Evolutionary conservation across 2,329 filamentous ascomycete species (phyloP), one percentile per base, ranked within the genome.

Genomic region (Ophiostoma populinum): DNA sequence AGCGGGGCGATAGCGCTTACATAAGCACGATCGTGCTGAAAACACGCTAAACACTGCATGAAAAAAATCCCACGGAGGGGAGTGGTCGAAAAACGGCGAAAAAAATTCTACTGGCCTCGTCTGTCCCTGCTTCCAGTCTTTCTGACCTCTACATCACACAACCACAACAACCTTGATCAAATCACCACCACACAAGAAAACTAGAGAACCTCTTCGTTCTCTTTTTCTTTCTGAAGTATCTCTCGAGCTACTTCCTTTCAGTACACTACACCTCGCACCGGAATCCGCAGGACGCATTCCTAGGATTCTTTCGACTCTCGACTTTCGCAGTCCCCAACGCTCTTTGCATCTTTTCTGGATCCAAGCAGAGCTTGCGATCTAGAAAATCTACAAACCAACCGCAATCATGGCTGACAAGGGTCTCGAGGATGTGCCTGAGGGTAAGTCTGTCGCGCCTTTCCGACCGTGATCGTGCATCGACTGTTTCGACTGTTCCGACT

Each of bases 401-500:
- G 76, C 82, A 87, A 94, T 80, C 74, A 95, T 95, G 87, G 87
- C 86, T 83, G 80, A 83, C 54, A 93, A 92, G 73, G 87, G 87
- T 72, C 83, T 95, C 68, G 86, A 94, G 72, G 87, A 95, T 62
- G 78, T 93, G 65, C 79, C 82, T 59, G 85, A 92, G 71, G 74
- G 83, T 92, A 70, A 68, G 82, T 75, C 17, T 22, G 19, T 13
- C 7, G 22, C 19, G 25, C 11, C 8, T 17, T 11, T 25, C n/a
- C n/a, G n/a, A n/a, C n/a, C n/a, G n/a, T n/a, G 6, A 25, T 5
- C 6, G 24, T n/a, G 5, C 24, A 13, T 32, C 21, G 19, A 8
- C 13, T 12, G 3, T 32, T 17, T 19, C 7, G n/a, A 19, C 9
- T 13, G n/a, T 10, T 20, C 18, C 29, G n/a, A n/a, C n/a, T n/a